Conservation (phyloP, 2,329 filamentous ascomycete genomes). For the Xylaria sp. region DNA sequence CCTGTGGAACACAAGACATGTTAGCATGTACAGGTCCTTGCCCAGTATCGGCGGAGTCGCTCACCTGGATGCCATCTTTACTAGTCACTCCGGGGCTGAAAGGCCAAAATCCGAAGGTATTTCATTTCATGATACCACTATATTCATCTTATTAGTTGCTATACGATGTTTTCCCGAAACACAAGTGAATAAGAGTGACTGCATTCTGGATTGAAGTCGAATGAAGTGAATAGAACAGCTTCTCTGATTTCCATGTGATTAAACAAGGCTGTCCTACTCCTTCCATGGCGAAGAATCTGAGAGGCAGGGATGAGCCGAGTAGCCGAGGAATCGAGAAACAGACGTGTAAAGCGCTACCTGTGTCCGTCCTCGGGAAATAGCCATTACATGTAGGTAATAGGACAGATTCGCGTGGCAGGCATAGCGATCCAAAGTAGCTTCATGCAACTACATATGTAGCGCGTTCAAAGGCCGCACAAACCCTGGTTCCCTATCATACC, state of each 20-base stretch:
- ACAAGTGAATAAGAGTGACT: neutral
- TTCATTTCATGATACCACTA: constrained; percentile 47
- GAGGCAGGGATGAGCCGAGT: neutral
- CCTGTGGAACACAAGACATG: constrained; percentile 60
- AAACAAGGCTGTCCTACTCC: neutral
- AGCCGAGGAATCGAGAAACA: neutral
- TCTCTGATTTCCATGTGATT: neutral
- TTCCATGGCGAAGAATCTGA: neutral
- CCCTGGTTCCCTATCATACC: neutral
- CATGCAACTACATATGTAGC: constrained; percentile 8
- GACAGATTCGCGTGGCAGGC: neutral
- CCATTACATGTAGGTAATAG: constrained; percentile 18
- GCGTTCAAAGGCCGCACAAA: constrained; percentile 4
- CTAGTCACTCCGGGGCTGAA: constrained; percentile 50
- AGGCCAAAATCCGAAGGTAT: constrained; percentile 41
- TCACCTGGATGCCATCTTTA: constrained; percentile 69
- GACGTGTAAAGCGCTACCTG: neutral
- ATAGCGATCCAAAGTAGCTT: constrained; percentile 2
- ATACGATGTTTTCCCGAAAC: neutral
- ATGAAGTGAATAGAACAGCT: neutral
- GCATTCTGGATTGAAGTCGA: constrained; percentile 1
- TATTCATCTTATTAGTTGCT: constrained; percentile 25
- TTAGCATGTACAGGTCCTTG: constrained; percentile 39
- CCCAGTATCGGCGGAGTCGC: constrained; percentile 36
- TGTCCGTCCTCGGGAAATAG: neutral